Evolutionary conservation across 1,284 basidiomycete genomes (phyloP), one percentile per base, ranked within the genome.

Genomic region (Heliocybe sulcata): DNA sequence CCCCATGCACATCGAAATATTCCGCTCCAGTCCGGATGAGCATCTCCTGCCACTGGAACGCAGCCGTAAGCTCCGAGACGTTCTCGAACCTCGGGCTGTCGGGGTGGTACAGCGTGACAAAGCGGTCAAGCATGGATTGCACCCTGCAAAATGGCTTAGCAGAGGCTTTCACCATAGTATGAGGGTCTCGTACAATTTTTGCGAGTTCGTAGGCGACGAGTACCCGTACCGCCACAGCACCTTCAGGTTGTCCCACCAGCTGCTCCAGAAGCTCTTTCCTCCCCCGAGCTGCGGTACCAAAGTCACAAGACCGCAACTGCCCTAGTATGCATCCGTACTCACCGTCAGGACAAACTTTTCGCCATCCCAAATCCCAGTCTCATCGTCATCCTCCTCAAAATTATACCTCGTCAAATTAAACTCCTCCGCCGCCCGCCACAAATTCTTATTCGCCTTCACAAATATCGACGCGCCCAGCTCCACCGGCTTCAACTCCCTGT

Each of bases 391-490:
- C 23, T 78, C 75, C 16, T 74, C 73, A 59, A 87, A 85, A 52
- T 77, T 67, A 9, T 68, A 68, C 26, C 83, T 70, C 1, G 80
- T 81, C 12, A 96, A 75, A 59, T 88, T 87, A 71, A 94, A 95
- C 56, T 89, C 85, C 50, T 87, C 77, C 0, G 83, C 80, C 0
- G 92, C 92, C 57, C 89, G 82, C 81, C 86, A 85, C 51, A 94
- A 65, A 67, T 95, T 94, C 66, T 82, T 83, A 72, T 97, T 95
- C 2, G 79, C 81, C 51, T 79, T 66, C 2, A 95, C 88, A 67
- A 96, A 98, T 58, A 98, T 90, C 45, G 87, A 91, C 0, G 88
- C 96, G 1, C 96, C 96, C 0, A 96, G 76, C 64, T 90, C 95
- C 35, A 94, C 71, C 2, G 88, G 82, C 26, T 77, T 74, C 22